Percentiles rank a stretch among this genome's conserved stretches.
phyloP scores from a whole-genome alignment of 1,284 basidiomycete genomes.

The Apiotrichum gracile region DNA sequence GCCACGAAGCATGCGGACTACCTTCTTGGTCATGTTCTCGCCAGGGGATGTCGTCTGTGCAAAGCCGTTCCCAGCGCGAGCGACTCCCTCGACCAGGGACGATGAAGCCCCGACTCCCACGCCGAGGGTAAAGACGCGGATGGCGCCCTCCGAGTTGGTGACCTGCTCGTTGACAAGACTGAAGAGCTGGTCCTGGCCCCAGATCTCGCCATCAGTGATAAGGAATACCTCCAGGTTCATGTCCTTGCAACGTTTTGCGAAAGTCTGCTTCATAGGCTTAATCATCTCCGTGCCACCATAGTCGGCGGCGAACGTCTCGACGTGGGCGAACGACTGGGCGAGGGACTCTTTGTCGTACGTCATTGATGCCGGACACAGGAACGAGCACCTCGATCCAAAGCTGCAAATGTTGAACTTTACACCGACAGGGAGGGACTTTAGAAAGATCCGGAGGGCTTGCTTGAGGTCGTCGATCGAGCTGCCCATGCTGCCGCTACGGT shows the following conservation, averaged over 20 bases:
- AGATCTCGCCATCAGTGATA: slow-evolving; percentile 34
- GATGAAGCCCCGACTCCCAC: slow-evolving; percentile 20
- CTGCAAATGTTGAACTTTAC: slow-evolving; percentile 27
- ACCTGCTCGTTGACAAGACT: slow-evolving; percentile 5
- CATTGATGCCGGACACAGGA: slow-evolving; percentile 10
- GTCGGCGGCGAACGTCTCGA: slow-evolving; percentile 21
- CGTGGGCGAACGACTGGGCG: slow-evolving; percentile 15
- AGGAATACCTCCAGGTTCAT: slow-evolving; percentile 25
- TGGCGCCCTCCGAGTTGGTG: slow-evolving; percentile 2
- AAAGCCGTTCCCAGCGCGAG: slow-evolving; percentile 11
- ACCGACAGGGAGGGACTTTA: slow-evolving; percentile 21
- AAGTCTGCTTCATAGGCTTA: slow-evolving; percentile 14
- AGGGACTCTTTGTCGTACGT: slow-evolving; percentile 10
- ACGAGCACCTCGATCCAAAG: slow-evolving; percentile 15
- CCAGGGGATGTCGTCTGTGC: slow-evolving; percentile 7
- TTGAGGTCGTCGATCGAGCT: slow-evolving; percentile 17
- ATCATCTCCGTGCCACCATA: slow-evolving; percentile 27
- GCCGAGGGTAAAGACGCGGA: slow-evolving; percentile 28
- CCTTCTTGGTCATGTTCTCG: slow-evolving; percentile 17
- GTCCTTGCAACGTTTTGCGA: slow-evolving; percentile 15
- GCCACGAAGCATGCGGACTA: slow-evolving; percentile 15
- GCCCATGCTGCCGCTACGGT: slow-evolving; percentile 26
- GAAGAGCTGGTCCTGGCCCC: slow-evolving; percentile 17
- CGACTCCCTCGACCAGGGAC: slow-evolving; percentile 12
- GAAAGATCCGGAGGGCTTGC: slow-evolving; percentile 13